These are phyloP conservation scores for Globisporangium spinosum DNA, from an alignment of 352 stramenopile genomes.

Conservation along the genomic window DNA sequence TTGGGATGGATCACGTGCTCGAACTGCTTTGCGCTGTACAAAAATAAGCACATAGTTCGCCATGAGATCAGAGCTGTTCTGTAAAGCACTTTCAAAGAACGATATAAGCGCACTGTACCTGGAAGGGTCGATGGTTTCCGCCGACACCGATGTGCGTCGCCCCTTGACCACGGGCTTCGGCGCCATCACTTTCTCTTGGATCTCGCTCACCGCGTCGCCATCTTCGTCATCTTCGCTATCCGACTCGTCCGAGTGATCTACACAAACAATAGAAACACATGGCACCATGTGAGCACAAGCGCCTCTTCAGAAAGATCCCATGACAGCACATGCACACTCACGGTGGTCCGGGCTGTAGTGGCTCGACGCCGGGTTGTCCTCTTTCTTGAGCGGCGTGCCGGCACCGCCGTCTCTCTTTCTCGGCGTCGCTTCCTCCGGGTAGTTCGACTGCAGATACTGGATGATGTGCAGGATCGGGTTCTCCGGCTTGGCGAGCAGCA, in stretches of 20 bases:
- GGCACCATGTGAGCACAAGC: background rate
- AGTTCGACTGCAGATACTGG: slow-evolving; percentile 87
- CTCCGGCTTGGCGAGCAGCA: slow-evolving; percentile 87
- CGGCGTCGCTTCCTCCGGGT: slow-evolving; percentile 70
- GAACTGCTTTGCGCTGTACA: slow-evolving; percentile 61
- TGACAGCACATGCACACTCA: slow-evolving; percentile 18
- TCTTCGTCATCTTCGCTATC: slow-evolving; percentile 85
- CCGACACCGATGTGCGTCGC: slow-evolving; percentile 86
- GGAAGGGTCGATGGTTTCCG: slow-evolving; percentile 80
- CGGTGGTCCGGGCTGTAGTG: slow-evolving; percentile 21
- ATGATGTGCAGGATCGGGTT: slow-evolving; percentile 89
- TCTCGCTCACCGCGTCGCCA: slow-evolving; percentile 78
- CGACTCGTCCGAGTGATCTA: slow-evolving; percentile 83
- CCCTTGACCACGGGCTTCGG: slow-evolving; percentile 73
- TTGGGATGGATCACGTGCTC: slow-evolving; percentile 84
- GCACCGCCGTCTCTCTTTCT: slow-evolving; percentile 29
- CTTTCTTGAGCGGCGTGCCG: slow-evolving; percentile 23
- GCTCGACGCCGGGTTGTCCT: slow-evolving; percentile 45
- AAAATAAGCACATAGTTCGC: background rate
- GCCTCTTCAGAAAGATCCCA: slow-evolving; percentile 3
- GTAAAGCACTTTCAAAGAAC: background rate
- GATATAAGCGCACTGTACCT: slow-evolving; percentile 17
- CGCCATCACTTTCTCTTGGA: slow-evolving; percentile 52
- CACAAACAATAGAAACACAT: slow-evolving; percentile 1
- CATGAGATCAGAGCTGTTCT: background rate